phyloP scores from a whole-genome alignment of 495 filamentous ascomycete species.

The Neurospora tetrasperma region DNA sequence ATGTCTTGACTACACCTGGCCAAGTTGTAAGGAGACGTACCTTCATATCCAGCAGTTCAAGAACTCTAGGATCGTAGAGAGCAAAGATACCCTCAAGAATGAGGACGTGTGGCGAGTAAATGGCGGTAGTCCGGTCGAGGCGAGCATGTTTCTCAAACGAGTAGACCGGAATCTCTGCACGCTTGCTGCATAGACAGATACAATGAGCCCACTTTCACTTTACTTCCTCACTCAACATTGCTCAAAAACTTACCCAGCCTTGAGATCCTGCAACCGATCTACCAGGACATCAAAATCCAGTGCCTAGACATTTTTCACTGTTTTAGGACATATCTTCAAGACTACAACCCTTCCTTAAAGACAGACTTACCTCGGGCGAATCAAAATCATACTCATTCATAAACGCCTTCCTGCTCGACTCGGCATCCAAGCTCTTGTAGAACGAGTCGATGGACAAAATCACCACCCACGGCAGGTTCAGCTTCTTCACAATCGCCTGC shows the following conservation, averaged over 20 bases:
- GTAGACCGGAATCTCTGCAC: slow-evolving; percentile 86
- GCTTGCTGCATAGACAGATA: slow-evolving; percentile 49
- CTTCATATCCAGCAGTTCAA: slow-evolving; percentile 86
- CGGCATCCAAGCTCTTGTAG: slow-evolving; percentile 73
- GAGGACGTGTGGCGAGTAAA: slow-evolving; percentile 93
- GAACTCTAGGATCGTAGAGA: slow-evolving; percentile 74
- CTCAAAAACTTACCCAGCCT: slow-evolving; percentile 61
- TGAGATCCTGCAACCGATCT: slow-evolving; percentile 69
- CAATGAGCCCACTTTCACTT: neutral
- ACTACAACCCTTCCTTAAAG: neutral
- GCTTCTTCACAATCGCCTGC: slow-evolving; percentile 74
- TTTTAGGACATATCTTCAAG: neutral
- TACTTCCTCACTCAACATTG: neutral
- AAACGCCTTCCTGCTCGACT: slow-evolving; percentile 69
- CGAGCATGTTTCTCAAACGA: slow-evolving; percentile 90
- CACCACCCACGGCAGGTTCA: slow-evolving; percentile 95
- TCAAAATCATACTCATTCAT: slow-evolving; percentile 93
- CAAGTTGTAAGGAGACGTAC: slow-evolving; percentile 12
- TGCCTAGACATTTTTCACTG: slow-evolving; percentile 33
- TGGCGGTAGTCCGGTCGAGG: slow-evolving; percentile 62
- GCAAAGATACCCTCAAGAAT: slow-evolving; percentile 96
- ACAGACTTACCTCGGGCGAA: slow-evolving; percentile 49
- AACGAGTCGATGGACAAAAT: slow-evolving; percentile 97
- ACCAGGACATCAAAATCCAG: slow-evolving; percentile 89
- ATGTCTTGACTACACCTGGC: neutral